Evolutionary conservation across 768 basidiomycete genomes (phyloP), one percentile per base, ranked within the genome.

Genomic region (Pisolithus orientalis): DNA sequence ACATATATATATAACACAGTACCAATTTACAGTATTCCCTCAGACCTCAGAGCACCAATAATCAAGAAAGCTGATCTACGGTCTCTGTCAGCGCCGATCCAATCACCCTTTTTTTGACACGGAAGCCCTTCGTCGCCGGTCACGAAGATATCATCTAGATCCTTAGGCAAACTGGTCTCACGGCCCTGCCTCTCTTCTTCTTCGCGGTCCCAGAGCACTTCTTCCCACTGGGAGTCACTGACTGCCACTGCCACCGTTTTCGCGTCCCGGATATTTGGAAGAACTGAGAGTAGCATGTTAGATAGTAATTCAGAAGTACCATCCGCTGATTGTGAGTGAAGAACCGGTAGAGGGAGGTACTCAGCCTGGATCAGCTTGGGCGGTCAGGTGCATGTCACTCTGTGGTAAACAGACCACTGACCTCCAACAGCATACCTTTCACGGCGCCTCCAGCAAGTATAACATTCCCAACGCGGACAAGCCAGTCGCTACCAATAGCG

Each of bases 391-490:
- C 29, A 24, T 29, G 31, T 6, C 4, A 16, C 50, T 32, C 38
- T 48, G 51, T 47, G 34, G 17, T 17, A 5, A 50, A 47, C 5
- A 32, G 39, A 29, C 17, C 28, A 55, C 69, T 53, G 53, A 87
- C 89, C 81, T 92, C 89, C 27, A 92, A 72, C 39, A 92, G 73
- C 85, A 92, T 88, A n/a, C 89, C 89, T 61, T 83, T 88, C 4
- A 86, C 74, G 6, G 80, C 80, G 31, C 88, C 87, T 21, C 87
- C 87, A 21, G 85, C 79, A 17, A 89, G 71, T 40, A 81, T 76
- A 37, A 92, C 88, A 65, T 88, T 88, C 8, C 89, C 89, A 32
- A 83, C 80, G 14, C 89, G 77, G 8, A 92, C 84, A 16, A 90
- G 68, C 86, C 90, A 92, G 64, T 92, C 89, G 34, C 72, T 84